Evolutionary conservation across 495 filamentous ascomycete species (phyloP).

Genomic region (Penicillium angulare): DNA sequence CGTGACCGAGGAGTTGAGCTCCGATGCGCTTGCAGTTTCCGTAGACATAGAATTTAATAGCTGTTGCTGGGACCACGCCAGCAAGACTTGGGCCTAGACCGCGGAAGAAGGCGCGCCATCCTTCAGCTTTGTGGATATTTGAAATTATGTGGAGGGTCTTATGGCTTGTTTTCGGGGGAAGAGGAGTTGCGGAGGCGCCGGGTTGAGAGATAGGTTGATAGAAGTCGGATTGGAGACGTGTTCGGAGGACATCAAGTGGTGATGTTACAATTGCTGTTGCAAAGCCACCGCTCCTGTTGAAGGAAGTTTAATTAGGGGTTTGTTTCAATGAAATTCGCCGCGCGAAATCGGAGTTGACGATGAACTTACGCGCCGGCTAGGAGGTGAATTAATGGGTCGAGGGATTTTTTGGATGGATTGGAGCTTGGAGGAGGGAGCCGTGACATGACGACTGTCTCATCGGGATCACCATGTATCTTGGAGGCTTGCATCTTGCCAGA

Average conservation of each 20-base stretch:
- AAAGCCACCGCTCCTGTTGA: constrained; percentile 73
- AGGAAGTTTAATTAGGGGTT: background rate
- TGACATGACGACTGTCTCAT: constrained; percentile 9
- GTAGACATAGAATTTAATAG: constrained; percentile 88
- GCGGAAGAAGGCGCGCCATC: constrained; percentile 82
- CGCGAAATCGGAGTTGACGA: background rate
- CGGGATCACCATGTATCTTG: constrained; percentile 17
- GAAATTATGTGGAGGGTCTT: constrained; percentile 81
- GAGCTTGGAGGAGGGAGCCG: constrained; percentile 5
- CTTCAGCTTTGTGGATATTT: constrained; percentile 73
- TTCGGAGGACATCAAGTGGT: constrained; percentile 86
- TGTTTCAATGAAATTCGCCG: background rate
- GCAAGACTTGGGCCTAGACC: constrained; percentile 84
- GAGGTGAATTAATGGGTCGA: constrained; percentile 70
- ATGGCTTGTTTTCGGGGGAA: constrained; percentile 57
- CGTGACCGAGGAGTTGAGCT: constrained; percentile 61
- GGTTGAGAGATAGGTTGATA: constrained; percentile 60
- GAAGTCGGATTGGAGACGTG: constrained; percentile 83
- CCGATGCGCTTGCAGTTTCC: constrained; percentile 82
- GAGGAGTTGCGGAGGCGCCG: constrained; percentile 33
- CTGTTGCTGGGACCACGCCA: constrained; percentile 80
- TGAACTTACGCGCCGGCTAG: constrained; percentile 83
- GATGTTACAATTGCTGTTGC: constrained; percentile 78
- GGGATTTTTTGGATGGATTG: constrained; percentile 23
- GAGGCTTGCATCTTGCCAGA: constrained; percentile 18